A percentile compares a stretch with the other conserved stretches of the same genome.
Evolutionary conservation across 352 stramenopile species (phyloP).

Genomic region (Elongisporangium prolatum): DNA sequence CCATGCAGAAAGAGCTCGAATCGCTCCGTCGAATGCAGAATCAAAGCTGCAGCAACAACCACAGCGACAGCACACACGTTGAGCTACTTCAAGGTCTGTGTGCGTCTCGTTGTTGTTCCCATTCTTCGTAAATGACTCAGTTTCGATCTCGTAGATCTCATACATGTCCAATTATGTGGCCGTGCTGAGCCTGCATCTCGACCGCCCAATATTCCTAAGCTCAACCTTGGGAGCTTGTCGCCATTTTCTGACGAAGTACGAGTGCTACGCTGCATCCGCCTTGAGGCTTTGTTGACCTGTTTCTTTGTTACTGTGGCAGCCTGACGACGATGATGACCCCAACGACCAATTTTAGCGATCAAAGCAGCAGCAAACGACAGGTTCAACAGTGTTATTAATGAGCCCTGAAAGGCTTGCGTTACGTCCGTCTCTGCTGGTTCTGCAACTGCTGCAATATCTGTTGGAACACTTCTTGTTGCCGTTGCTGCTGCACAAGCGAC

Average conservation of each 20-base stretch:
- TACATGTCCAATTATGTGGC: slow-evolving; percentile 24
- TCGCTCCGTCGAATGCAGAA: slow-evolving; percentile 29
- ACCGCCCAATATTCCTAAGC: slow-evolving; percentile 30
- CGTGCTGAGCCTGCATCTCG: slow-evolving; percentile 4
- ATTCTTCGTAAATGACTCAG: background rate
- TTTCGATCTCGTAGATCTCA: slow-evolving; percentile 20
- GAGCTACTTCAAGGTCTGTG: background rate
- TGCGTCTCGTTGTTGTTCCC: no score
- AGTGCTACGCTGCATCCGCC: background rate
- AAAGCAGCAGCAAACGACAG: slow-evolving; percentile 3
- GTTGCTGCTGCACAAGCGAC: slow-evolving; percentile 43
- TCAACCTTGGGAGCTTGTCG: slow-evolving; percentile 46
- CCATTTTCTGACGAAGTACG: slow-evolving; percentile 50
- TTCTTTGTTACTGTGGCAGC: background rate
- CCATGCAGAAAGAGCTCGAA: slow-evolving; percentile 44
- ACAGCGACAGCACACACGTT: background rate
- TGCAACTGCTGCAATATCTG: slow-evolving; percentile 44
- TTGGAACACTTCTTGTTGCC: slow-evolving; percentile 65
- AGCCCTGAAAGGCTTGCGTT: background rate
- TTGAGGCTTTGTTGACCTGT: background rate
- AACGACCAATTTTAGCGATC: slow-evolving; percentile 8
- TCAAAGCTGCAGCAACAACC: slow-evolving; percentile 1
- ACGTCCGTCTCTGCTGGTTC: slow-evolving; percentile 6
- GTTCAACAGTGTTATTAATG: background rate
- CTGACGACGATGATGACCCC: background rate